Conservation (phyloP, 345 rosid genomes). For the Odontarrhena argentea region DNA sequence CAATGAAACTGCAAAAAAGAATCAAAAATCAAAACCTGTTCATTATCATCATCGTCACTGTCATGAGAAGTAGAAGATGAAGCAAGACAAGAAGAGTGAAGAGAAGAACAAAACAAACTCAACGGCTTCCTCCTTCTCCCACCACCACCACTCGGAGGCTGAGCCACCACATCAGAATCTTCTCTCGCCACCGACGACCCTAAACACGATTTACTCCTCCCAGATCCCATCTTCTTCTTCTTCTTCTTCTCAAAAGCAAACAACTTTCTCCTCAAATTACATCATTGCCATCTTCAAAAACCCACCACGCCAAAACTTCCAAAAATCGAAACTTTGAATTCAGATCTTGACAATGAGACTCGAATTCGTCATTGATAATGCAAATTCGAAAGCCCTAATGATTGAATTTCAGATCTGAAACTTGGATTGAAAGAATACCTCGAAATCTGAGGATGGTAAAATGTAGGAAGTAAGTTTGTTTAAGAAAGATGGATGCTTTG, state of each 20-base stretch:
- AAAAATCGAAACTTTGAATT: slow-evolving; percentile 14
- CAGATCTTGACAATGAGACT: slow-evolving; percentile 29
- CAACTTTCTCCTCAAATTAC: slow-evolving; percentile 25
- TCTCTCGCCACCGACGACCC: slow-evolving; percentile 40
- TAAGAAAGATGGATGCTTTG: slow-evolving; percentile 31
- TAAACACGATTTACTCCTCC: slow-evolving; percentile 63
- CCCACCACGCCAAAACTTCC: slow-evolving; percentile 16
- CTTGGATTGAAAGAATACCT: slow-evolving; percentile 26
- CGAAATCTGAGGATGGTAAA: slow-evolving; percentile 1
- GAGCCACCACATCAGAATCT: slow-evolving; percentile 12
- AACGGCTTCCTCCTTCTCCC: slow-evolving; percentile 52
- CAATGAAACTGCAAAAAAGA: not conserved
- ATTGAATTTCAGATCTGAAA: slow-evolving; percentile 36
- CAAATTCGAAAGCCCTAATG: slow-evolving; percentile 27
- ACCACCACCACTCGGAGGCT: slow-evolving; percentile 32
- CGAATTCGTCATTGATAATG: slow-evolving; percentile 19
- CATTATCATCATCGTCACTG: slow-evolving; percentile 34
- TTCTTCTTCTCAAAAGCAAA: slow-evolving; percentile 1
- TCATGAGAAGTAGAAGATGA: slow-evolving; percentile 62
- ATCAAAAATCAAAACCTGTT: slow-evolving; percentile 45
- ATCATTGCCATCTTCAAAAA: slow-evolving; percentile 31
- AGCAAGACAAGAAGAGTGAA: slow-evolving; percentile 74
- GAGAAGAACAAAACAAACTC: slow-evolving; percentile 53
- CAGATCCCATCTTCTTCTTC: slow-evolving; percentile 67
- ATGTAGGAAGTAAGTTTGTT: slow-evolving; percentile 12